phyloP scores from a whole-genome alignment of 2,329 filamentous ascomycete species.

The Diaporthe sp. region DNA sequence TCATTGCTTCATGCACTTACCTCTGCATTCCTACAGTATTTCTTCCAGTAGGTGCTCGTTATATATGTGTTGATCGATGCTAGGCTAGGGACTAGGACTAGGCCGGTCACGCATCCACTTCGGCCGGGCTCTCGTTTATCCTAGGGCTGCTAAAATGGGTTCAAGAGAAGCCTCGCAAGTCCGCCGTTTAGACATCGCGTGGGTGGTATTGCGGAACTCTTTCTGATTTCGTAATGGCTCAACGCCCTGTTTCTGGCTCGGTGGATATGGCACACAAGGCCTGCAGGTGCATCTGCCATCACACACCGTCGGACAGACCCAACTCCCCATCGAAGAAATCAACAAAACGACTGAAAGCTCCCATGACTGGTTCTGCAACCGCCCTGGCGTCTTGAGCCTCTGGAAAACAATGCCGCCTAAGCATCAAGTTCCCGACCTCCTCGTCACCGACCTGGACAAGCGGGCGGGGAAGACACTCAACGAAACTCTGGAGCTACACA shows the following conservation, averaged over 20 bases:
- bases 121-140: neutral
- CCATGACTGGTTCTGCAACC: constrained; percentile 9
- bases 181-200: too few relatives aligned
- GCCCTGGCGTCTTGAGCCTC: neutral
- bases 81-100: neutral
- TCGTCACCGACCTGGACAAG: neutral
- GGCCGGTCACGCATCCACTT: neutral
- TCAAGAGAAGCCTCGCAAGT: too few relatives aligned
- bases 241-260: constrained; percentile 6
- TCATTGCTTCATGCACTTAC: neutral
- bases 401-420: neutral
- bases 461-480: neutral
- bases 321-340: neutral
- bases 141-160: too few relatives aligned
- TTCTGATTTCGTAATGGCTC: too few relatives aligned
- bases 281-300: constrained; percentile 1
- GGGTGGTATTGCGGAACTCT: too few relatives aligned
- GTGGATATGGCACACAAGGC: neutral
- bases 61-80: neutral
- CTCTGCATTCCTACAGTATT: neutral
- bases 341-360: neutral
- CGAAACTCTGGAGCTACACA: neutral
- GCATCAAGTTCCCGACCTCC: neutral
- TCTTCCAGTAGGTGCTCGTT: neutral
- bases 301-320: neutral